Evolutionary conservation across 228 moss, liverwort and hornwort genomes (phyloP).

Genomic region (Sphagnum magellanicum): DNA sequence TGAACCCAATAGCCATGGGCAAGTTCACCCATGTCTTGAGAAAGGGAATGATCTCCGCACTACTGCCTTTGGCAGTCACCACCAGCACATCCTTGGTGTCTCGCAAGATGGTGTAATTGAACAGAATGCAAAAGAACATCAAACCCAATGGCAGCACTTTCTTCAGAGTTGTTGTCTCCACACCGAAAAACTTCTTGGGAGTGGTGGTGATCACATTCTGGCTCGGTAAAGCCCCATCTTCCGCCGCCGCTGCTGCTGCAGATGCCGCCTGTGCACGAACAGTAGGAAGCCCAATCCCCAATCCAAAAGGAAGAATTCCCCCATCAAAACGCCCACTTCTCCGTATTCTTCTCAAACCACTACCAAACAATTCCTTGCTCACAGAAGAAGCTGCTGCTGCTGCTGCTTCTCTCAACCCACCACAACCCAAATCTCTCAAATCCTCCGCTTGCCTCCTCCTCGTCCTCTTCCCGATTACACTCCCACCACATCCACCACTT

Average conservation of each 20-base stretch:
- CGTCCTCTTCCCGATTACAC: no score
- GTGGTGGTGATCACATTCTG: neutral
- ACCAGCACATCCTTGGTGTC: conserved; percentile 99
- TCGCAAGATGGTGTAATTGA: conserved; percentile 93
- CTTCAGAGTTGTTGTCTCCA: conserved; percentile 76
- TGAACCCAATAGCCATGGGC: conserved; percentile 98
- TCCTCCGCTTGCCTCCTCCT: no score
- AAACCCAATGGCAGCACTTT: conserved; percentile 90
- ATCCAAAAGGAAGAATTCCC: no score
- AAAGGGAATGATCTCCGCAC: conserved; percentile 97
- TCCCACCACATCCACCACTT: no score
- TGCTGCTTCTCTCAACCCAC: no score
- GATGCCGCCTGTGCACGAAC: conserved; percentile 51
- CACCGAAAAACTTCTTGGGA: conserved; percentile 55
- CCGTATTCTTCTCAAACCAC: no score
- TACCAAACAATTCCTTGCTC: no score
- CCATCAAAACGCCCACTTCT: no score
- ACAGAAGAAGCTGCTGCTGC: no score
- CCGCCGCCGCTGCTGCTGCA: conserved; percentile 14
- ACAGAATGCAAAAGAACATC: conserved; percentile 99
- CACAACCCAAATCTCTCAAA: no score
- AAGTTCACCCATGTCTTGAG: conserved; percentile 99
- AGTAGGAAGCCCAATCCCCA: no score
- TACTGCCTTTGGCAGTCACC: conserved; percentile 97
- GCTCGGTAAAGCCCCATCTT: conserved; percentile 12